A percentile compares a stretch with the other conserved stretches of the same genome.
These are phyloP conservation scores for Davidsoniella australis DNA, from an alignment of 2,329 filamentous ascomycete species.

Conservation along the genomic window DNA sequence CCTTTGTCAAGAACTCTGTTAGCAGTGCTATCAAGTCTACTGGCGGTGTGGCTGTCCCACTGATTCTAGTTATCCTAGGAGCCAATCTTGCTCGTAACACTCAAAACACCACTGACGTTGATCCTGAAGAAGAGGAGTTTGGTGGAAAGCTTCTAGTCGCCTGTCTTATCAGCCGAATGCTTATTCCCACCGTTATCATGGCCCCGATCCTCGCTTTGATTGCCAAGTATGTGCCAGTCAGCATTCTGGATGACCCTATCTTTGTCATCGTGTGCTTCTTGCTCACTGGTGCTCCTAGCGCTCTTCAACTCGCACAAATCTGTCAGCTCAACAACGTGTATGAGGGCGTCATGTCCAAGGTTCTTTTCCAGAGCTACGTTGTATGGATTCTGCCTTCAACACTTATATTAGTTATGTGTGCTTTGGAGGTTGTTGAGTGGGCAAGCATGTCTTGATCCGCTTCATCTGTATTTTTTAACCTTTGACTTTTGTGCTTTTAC, in stretches of 20 bases:
- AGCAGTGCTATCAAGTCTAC: constrained; percentile 74
- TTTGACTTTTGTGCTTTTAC: constrained; percentile 2
- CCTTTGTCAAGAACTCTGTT: constrained; percentile 83
- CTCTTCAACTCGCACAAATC: constrained; percentile 89
- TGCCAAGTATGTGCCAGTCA: constrained; percentile 81
- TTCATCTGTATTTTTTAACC: constrained; percentile 6
- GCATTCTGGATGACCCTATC: constrained; percentile 92
- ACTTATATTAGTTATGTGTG: constrained; percentile 74
- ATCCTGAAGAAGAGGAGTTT: constrained; percentile 52
- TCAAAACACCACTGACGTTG: constrained; percentile 45
- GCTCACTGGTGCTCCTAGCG: constrained; percentile 81
- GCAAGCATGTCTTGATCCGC: constrained; percentile 23
- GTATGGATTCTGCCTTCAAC: constrained; percentile 95
- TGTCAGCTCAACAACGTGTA: constrained; percentile 97
- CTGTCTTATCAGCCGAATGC: constrained; percentile 74
- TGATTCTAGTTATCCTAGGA: constrained; percentile 88
- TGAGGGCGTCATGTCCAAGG: constrained; percentile 80
- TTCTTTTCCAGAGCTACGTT: constrained; percentile 78
- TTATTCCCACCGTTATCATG: constrained; percentile 83
- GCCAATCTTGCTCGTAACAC: constrained; percentile 91
- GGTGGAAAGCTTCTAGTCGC: constrained; percentile 69
- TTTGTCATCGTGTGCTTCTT: constrained; percentile 97
- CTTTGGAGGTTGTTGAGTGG: constrained; percentile 87
- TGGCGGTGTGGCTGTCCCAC: constrained; percentile 78
- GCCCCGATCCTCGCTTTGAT: constrained; percentile 71